A percentile compares a stretch with the other conserved stretches of the same genome.
Conservation (phyloP, 176 grass and related monocot species). For the Triticum aestivum region IWGSC_CS_RefSeq_v2.1 NC_057812.1:496853526-496854025, state of each 20-base stretch:
- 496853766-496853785: background rate
- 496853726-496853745: background rate
- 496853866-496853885: background rate
- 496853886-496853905: background rate
- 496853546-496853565: no score
- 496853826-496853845: background rate
- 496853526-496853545: no score
- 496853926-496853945: slow-evolving; percentile 6
- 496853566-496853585: no score
- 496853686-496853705: background rate
- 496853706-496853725: background rate
- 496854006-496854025: no score
- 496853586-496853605: no score
- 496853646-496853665: background rate
- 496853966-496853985: no score
- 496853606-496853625: no score
- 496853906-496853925: slow-evolving; percentile 12
- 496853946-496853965: no score
- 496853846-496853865: background rate
- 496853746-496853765: background rate
- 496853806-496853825: background rate
- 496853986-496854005: no score
- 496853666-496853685: background rate
- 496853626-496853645: no score
- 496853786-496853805: background rate